Evolutionary conservation across 108 stramenopile genomes (phyloP).

Genomic region (Craspedostauros australis): DNA sequence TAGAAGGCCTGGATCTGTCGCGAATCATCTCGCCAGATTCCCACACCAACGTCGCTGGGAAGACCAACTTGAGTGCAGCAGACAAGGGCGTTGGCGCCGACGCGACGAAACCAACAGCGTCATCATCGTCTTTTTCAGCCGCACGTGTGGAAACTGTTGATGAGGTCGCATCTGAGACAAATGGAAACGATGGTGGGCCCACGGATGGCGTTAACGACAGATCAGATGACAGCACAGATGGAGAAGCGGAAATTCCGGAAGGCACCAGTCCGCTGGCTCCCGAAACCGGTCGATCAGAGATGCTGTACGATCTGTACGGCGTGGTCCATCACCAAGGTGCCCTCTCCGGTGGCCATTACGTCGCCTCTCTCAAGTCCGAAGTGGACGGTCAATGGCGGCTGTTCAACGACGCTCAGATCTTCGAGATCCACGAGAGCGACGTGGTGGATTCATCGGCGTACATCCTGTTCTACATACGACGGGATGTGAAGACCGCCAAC

Average conservation of each 20-base stretch:
- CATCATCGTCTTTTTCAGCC: no score
- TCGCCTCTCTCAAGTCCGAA: conserved; percentile 81
- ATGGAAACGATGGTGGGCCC: background rate
- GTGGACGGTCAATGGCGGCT: conserved; percentile 84
- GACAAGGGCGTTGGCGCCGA: conserved; percentile 1
- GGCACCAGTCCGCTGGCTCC: no score
- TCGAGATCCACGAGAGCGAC: conserved; percentile 72
- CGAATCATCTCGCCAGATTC: conserved; percentile 67
- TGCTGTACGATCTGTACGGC: conserved; percentile 83
- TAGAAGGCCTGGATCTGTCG: conserved; percentile 82
- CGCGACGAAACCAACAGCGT: background rate
- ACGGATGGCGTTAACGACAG: background rate
- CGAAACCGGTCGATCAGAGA: conserved; percentile 48
- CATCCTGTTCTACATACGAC: conserved; percentile 83
- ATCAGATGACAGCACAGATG: conserved; percentile 4
- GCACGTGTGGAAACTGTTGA: background rate
- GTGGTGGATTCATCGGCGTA: conserved; percentile 87
- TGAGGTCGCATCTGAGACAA: background rate
- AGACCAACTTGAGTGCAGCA: conserved; percentile 1
- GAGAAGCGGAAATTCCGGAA: no score
- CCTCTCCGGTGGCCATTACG: conserved; percentile 83
- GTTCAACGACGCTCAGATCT: conserved; percentile 86
- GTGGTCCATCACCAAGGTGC: conserved; percentile 90
- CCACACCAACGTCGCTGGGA: background rate
- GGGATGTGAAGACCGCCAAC: conserved; percentile 70